Percentiles rank a stretch among this genome's conserved stretches.
Conservation (phyloP, 2,329 filamentous ascomycete genomes). For the Kalaharituber pfeilii region DNA sequence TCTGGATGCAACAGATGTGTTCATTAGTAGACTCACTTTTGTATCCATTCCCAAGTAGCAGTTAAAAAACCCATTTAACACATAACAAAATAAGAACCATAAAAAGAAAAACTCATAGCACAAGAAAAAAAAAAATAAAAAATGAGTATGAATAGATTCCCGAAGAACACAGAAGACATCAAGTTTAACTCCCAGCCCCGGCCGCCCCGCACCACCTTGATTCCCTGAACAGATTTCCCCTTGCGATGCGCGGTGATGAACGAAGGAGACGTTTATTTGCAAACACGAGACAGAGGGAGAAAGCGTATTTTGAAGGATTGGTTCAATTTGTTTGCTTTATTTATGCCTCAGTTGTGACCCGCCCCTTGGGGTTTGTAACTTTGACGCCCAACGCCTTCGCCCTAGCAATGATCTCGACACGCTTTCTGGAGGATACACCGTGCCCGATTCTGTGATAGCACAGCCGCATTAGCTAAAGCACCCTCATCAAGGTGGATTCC, state of each 20-base stretch:
- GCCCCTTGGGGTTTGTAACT: slow-evolving; percentile 98
- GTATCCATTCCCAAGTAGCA: neutral
- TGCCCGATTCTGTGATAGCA: slow-evolving; percentile 63
- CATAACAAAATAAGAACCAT: neutral
- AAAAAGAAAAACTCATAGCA: neutral
- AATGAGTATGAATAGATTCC: too few relatives aligned
- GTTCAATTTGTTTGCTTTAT: neutral
- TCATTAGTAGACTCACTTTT: neutral
- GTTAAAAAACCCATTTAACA: neutral
- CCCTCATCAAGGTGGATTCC: neutral
- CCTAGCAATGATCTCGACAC: slow-evolving; percentile 91
- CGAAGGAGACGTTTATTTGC: neutral
- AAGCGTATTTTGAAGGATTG: too few relatives aligned
- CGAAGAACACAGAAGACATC: neutral
- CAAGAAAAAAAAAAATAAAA: neutral
- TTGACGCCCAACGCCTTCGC: slow-evolving; percentile 98
- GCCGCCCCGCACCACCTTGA: too few relatives aligned
- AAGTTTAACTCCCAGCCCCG: neutral
- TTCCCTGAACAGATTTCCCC: too few relatives aligned
- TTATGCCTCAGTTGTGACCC: slow-evolving; percentile 89
- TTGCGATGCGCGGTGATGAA: neutral
- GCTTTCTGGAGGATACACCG: slow-evolving; percentile 95
- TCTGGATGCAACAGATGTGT: too few relatives aligned
- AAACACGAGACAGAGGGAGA: too few relatives aligned
- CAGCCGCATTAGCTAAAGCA: slow-evolving; percentile 4